Conservation (phyloP, 148 eudicot species). For the Chenopodium berlandieri region DNA sequence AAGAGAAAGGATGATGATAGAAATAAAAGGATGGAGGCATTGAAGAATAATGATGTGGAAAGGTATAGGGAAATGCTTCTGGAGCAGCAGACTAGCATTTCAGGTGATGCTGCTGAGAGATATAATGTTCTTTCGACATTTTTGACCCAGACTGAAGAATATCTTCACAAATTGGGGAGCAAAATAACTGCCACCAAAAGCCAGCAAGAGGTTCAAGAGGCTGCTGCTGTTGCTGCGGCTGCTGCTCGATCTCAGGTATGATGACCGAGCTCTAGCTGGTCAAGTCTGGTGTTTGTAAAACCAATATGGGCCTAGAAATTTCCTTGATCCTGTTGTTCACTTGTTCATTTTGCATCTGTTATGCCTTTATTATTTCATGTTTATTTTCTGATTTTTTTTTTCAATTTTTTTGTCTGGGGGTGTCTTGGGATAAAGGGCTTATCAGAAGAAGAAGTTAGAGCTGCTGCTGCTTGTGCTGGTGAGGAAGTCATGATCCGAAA, state of each 20-base stretch:
- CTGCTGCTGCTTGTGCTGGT: constrained; percentile 95
- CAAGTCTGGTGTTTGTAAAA: not conserved
- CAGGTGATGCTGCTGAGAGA: constrained; percentile 98
- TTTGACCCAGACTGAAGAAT: constrained; percentile 91
- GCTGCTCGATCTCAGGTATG: constrained; percentile 88
- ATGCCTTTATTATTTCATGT: not conserved
- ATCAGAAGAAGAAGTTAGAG: constrained; percentile 95
- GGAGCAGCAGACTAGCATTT: constrained; percentile 91
- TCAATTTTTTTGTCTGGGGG: not conserved
- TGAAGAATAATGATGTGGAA: constrained; percentile 97
- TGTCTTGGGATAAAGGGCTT: constrained; percentile 56
- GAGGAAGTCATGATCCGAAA: constrained; percentile 97
- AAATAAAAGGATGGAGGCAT: constrained; percentile 92
- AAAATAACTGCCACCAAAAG: constrained; percentile 92
- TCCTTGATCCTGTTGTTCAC: not conserved
- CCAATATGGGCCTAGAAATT: not conserved
- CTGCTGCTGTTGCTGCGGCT: constrained; percentile 77
- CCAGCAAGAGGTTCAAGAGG: constrained; percentile 99
- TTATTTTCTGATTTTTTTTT: not conserved
- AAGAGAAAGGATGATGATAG: constrained; percentile 91
- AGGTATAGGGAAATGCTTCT: constrained; percentile 95
- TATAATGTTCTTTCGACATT: constrained; percentile 90
- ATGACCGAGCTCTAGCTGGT: constrained; percentile 11
- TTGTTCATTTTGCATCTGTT: not conserved
- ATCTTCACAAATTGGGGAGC: constrained; percentile 91